Evolutionary conservation across 768 basidiomycete genomes (phyloP), one percentile per base, ranked within the genome.

Genomic region (Phaeotremella fagi): DNA sequence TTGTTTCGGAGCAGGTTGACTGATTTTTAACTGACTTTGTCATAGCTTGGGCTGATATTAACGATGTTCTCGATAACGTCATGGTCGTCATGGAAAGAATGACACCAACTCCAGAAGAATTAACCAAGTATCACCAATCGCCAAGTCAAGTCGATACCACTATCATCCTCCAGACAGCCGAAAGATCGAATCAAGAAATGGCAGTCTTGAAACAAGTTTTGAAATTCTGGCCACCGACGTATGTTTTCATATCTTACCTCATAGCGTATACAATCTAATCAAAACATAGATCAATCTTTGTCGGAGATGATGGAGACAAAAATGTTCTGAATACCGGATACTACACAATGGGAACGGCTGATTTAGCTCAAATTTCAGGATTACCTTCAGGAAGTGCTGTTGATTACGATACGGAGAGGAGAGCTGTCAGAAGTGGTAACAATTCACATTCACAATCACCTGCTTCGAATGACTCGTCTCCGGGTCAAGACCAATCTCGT

Each of bases 71-170:
- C 15, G 58, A 62, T 15, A 27, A 38, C 14, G 48, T 66, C 24
- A 57, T 57, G 46, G 45, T 62, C 9, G 47, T 58, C 7, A 62
- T 66, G 64, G 64, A 66, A 38, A 60, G 64, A 4, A 50, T 66
- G 53, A 38, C 54, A 2, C 64, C 64, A 3, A 36, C 61, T 1
- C 55, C 48, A 2, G 61, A 63, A 23, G 24, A 50, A 20, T 36
- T 63, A 16, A 12, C n/a, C 16, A 23, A 29, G 6, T 58, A 46
- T 18, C 42, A 50, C 2, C 15, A 11, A 7, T 29, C 23, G 6
- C 31, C 25, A 3, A 35, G 20, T 26, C 36, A 6, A 15, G 15
- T 35, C 16, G 31, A 42, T 16, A 27, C 12, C 15, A 11, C 22
- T 3, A 36, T 57, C 16, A 23, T 24, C 11, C n/a, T 16, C 15